Evolutionary conservation across 192 early-diverging fungal genomes (phyloP), one percentile per base, ranked within the genome.

Genomic region (Ambispora gerdemannii): DNA sequence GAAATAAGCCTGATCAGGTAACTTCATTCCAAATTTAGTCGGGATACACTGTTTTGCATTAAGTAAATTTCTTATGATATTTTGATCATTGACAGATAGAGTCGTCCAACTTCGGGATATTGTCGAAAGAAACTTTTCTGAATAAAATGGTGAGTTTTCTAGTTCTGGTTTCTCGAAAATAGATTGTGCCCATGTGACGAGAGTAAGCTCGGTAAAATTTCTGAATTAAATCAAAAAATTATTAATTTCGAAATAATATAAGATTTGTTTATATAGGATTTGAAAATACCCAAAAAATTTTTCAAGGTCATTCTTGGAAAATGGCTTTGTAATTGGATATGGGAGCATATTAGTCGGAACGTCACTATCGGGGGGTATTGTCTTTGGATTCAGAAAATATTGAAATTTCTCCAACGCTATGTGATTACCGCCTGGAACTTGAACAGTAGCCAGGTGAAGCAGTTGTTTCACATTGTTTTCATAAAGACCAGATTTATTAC

Each of bases 1-100:
- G 75, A 95, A 93, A 70, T 96, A 96, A 0, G 88, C 76, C 15
- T 93, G 89, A 6, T 53, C 66, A 0, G 93, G 91, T 0, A 79
- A 2, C 36, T 86, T 81, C 70, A 94, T 77, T 6, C 94, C 92
- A 11, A 76, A 72, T 58, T 83, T 81, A 6, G 94, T 94, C 1
- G 86, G 86, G 22, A 94, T 86, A 72, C 91, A 93, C 30, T 58
- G 78, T 69, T 83, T 82, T 17, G 70, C 51, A 8, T 67, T 25
- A 2, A 87, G 47, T 28, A 82, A 24, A 1, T 59, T 55, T 20
- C 70, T 32, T 33, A 81, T 60, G 2, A 77, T 43, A 64, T 61
- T 47, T 59, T 78, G 73, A 61, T 62, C 36, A 78, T 53, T 55
- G 36, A 61, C 50, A 24, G 80, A 80, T 19, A 72, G 52, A 34